phyloP scores from a whole-genome alignment of 148 eudicot genomes.

The Dysphania ambrosioides region DNA sequence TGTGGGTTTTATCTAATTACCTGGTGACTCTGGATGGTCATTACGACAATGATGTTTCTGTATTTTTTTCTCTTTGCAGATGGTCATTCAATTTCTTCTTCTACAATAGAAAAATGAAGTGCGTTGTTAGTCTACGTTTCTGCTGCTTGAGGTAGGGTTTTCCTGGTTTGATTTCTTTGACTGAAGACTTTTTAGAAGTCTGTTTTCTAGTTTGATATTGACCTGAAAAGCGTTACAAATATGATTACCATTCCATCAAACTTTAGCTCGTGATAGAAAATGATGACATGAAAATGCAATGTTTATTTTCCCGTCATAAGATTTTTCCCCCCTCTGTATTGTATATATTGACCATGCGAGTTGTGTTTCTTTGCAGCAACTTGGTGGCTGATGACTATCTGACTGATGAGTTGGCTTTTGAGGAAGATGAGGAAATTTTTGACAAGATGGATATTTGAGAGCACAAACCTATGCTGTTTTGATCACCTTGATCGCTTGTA shows the following conservation, averaged over 20 bases:
- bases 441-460: conserved; percentile 81
- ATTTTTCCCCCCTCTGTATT: not conserved
- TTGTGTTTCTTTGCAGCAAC: conserved; percentile 54
- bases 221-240: no score
- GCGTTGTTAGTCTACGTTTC: conserved; percentile 84
- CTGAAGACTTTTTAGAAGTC: no score
- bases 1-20: not conserved
- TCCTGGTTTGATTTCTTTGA: not conserved
- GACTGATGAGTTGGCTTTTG: conserved; percentile 41
- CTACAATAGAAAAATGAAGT: conserved; percentile 87
- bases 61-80: conserved; percentile 39
- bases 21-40: conserved; percentile 4
- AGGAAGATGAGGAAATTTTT: conserved; percentile 77
- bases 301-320: not conserved
- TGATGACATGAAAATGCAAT: not conserved
- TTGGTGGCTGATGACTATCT: conserved; percentile 68
- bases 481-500: conserved; percentile 21
- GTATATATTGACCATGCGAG: not conserved
- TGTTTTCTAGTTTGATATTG: no score
- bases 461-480: conserved; percentile 8
- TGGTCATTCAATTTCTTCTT: conserved; percentile 96
- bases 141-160: conserved; percentile 72
- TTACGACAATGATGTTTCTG: not conserved
- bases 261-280: not conserved
- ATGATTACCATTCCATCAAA: no score